These are phyloP conservation scores for Pestalotiopsis sp. DNA, from an alignment of 2,329 filamentous ascomycete species.

Conservation along the genomic window DNA sequence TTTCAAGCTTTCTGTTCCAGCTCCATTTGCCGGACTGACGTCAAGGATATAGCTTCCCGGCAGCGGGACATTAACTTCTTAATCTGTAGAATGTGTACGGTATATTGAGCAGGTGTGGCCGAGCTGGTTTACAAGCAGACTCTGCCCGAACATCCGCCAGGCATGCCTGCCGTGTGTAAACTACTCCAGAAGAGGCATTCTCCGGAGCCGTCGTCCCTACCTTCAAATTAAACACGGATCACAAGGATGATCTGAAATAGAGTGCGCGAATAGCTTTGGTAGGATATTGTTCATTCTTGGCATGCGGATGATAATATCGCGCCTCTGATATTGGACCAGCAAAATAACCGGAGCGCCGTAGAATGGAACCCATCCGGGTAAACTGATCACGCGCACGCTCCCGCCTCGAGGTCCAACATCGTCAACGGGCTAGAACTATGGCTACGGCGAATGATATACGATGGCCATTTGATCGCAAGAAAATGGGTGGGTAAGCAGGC, in stretches of 20 bases:
- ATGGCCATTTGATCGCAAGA: not conserved
- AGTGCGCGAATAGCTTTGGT: not conserved
- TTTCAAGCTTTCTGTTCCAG: not conserved
- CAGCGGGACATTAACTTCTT: not conserved
- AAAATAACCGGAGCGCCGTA: slow-evolving; percentile 7
- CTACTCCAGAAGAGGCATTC: not conserved
- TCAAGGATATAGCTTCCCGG: not conserved
- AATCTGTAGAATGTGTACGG: not conserved
- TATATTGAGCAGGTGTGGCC: not conserved
- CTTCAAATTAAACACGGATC: not conserved
- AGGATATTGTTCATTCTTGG: not conserved
- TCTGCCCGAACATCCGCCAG: not conserved
- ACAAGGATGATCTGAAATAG: not conserved
- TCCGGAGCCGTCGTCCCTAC: not conserved
- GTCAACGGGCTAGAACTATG: not conserved
- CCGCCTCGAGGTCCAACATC: not conserved
- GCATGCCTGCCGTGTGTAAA: not conserved
- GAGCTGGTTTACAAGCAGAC: not conserved
- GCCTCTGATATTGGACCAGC: not conserved
- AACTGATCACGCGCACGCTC: slow-evolving; percentile 9
- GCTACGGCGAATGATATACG: not conserved
- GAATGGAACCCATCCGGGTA: slow-evolving; percentile 5
- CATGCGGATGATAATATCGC: slow-evolving; percentile 3
- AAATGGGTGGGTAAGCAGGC: not conserved
- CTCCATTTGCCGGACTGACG: not conserved